A percentile compares a stretch with the other conserved stretches of the same genome.
Conservation (phyloP, 495 filamentous ascomycete genomes). For the Aspergillus steynii region DNA sequence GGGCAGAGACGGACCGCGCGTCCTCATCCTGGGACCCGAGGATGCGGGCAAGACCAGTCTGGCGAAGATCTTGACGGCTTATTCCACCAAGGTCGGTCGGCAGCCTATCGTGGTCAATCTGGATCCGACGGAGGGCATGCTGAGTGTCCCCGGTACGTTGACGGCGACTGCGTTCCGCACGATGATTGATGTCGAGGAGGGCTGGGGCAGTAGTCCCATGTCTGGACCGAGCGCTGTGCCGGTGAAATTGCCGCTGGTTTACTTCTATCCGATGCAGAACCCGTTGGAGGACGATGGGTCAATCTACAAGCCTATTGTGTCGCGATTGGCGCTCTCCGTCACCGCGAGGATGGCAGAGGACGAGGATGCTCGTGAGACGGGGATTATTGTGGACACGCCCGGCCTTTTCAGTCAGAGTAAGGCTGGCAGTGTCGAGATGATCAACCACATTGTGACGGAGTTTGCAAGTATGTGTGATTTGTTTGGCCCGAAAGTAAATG, state of each 20-base stretch:
- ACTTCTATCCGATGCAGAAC: slow-evolving; percentile 76
- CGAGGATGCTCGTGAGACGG: slow-evolving; percentile 63
- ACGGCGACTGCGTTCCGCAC: slow-evolving; percentile 80
- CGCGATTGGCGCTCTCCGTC: slow-evolving; percentile 76
- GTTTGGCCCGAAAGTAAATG: neutral
- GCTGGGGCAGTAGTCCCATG: slow-evolving; percentile 88
- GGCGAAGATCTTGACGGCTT: slow-evolving; percentile 75
- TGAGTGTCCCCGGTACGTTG: slow-evolving; percentile 81
- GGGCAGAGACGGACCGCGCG: slow-evolving; percentile 68
- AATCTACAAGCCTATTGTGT: slow-evolving; percentile 71
- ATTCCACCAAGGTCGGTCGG: slow-evolving; percentile 72
- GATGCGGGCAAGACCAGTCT: slow-evolving; percentile 85
- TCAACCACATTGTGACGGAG: slow-evolving; percentile 83
- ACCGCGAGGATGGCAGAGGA: slow-evolving; percentile 80
- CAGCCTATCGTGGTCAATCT: slow-evolving; percentile 85
- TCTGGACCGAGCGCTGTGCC: slow-evolving; percentile 84
- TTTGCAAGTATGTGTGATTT: slow-evolving; percentile 63
- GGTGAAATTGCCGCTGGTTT: slow-evolving; percentile 90
- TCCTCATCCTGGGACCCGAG: slow-evolving; percentile 80
- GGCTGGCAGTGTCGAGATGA: slow-evolving; percentile 64
- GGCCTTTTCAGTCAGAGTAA: slow-evolving; percentile 64
- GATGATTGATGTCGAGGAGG: slow-evolving; percentile 86
- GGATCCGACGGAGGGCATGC: slow-evolving; percentile 82
- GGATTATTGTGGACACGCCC: slow-evolving; percentile 85
- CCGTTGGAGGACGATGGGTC: slow-evolving; percentile 69